A percentile compares a stretch with the other conserved stretches of the same genome.
These are phyloP conservation scores for Dothideomycetes sp. DNA, from an alignment of 2,329 filamentous ascomycete species.

Conservation along the genomic window DNA sequence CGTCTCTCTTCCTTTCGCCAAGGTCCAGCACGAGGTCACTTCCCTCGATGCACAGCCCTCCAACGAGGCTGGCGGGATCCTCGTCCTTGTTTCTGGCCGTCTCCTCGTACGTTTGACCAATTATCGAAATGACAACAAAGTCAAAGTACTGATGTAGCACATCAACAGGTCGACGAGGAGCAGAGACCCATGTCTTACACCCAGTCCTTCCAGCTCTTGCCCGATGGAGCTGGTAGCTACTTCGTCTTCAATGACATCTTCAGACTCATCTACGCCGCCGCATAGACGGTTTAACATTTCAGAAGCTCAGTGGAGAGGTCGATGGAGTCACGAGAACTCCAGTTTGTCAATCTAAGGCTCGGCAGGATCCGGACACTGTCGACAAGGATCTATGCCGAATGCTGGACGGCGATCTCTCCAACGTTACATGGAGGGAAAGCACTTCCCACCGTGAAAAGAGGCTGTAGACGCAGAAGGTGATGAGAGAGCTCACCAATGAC, in stretches of 20 bases:
- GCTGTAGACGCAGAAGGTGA: too few relatives aligned
- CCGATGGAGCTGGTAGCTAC: constrained; percentile 57
- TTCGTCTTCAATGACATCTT: constrained; percentile 94
- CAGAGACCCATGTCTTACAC: constrained; percentile 82
- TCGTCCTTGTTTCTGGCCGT: constrained; percentile 81
- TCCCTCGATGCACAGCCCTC: constrained; percentile 80
- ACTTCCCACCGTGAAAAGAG: too few relatives aligned
- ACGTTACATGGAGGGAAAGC: too few relatives aligned
- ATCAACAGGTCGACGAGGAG: constrained; percentile 66
- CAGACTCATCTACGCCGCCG: constrained; percentile 62
- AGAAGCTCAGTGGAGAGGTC: too few relatives aligned
- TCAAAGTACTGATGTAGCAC: neutral
- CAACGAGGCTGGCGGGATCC: constrained; percentile 53
- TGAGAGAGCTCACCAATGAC: too few relatives aligned
- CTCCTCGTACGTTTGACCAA: constrained; percentile 53
- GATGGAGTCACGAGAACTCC: too few relatives aligned
- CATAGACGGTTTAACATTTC: too few relatives aligned
- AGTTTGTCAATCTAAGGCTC: too few relatives aligned
- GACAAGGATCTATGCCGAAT: too few relatives aligned
- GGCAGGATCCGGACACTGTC: too few relatives aligned
- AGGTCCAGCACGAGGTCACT: constrained; percentile 65
- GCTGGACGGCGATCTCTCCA: too few relatives aligned
- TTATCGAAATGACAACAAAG: constrained; percentile 1
- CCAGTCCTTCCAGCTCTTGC: constrained; percentile 76
- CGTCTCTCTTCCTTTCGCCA: constrained; percentile 59